Evolutionary conservation across 495 filamentous ascomycete genomes (phyloP).

Genomic region (Beverwykella pulmonaria): DNA sequence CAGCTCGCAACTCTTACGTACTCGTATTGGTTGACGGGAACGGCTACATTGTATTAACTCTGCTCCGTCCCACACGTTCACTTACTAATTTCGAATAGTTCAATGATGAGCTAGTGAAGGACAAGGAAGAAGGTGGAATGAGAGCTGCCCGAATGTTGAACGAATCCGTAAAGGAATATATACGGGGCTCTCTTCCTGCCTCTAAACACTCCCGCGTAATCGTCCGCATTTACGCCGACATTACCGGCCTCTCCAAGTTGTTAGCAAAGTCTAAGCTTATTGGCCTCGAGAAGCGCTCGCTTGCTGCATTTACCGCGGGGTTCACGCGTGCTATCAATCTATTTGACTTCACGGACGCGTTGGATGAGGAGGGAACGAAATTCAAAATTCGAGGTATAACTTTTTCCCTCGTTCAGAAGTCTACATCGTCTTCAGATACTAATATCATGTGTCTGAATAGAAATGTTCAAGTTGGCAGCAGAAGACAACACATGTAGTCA

Average conservation of each 20-base stretch:
- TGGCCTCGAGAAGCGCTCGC: slow-evolving; percentile 55
- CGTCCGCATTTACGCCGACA: slow-evolving; percentile 64
- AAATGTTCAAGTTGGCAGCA: slow-evolving; percentile 59
- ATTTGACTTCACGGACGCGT: slow-evolving; percentile 64
- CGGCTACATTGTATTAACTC: slow-evolving; percentile 54
- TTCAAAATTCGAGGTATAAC: slow-evolving; percentile 57
- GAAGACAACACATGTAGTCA: slow-evolving; percentile 67
- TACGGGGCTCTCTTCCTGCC: slow-evolving; percentile 46
- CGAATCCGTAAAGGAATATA: slow-evolving; percentile 54
- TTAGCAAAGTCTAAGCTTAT: slow-evolving; percentile 54
- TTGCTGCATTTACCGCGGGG: slow-evolving; percentile 55
- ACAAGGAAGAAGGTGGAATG: slow-evolving; percentile 59
- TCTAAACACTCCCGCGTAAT: slow-evolving; percentile 56
- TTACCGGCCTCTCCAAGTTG: slow-evolving; percentile 56
- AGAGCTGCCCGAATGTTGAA: slow-evolving; percentile 58
- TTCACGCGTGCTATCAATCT: slow-evolving; percentile 63
- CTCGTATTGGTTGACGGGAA: slow-evolving; percentile 65
- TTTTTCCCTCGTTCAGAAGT: not conserved
- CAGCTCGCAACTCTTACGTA: slow-evolving; percentile 61
- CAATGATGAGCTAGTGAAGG: slow-evolving; percentile 56
- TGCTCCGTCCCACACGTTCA: slow-evolving; percentile 14
- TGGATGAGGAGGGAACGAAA: slow-evolving; percentile 62
- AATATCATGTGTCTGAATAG: slow-evolving; percentile 40
- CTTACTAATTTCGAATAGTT: slow-evolving; percentile 47
- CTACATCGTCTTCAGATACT: slow-evolving; percentile 33